These are phyloP conservation scores for Gonapodya sp. DNA, from an alignment of 192 early-diverging fungal genomes.

Conservation along the genomic window DNA sequence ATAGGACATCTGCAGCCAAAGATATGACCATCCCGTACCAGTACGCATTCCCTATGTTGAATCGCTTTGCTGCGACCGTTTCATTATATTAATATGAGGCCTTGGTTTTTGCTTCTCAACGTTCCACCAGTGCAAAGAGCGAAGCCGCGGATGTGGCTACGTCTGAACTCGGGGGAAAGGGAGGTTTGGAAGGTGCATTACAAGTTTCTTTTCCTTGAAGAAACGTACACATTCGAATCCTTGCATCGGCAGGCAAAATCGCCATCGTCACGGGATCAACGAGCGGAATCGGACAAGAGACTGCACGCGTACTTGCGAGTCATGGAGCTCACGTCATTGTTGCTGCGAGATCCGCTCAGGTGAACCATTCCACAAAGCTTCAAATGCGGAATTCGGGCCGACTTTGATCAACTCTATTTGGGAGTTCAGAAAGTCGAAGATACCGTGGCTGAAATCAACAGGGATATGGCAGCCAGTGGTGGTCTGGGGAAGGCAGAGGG, in stretches of 20 bases:
- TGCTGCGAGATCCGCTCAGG: neutral
- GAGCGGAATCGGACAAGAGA: slow-evolving; percentile 1
- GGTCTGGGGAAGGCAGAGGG: neutral
- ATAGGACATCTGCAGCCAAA: neutral
- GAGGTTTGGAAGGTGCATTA: neutral
- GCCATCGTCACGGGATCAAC: slow-evolving; percentile 1
- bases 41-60: neutral
- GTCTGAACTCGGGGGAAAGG: neutral
- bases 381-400: too few relatives aligned
- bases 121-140: neutral
- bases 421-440: neutral
- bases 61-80: neutral
- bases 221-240: neutral
- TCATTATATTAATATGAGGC: neutral
- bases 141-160: neutral
- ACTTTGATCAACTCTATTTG: too few relatives aligned
- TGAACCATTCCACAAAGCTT: too few relatives aligned
- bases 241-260: neutral
- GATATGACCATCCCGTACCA: neutral
- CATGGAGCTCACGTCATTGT: neutral
- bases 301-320: neutral
- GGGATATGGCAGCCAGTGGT: neutral
- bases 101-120: too few relatives aligned
- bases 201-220: neutral
- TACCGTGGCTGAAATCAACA: neutral